phyloP scores from a whole-genome alignment of 805 yeast species.

The Ogataea nonfermentans region DNA sequence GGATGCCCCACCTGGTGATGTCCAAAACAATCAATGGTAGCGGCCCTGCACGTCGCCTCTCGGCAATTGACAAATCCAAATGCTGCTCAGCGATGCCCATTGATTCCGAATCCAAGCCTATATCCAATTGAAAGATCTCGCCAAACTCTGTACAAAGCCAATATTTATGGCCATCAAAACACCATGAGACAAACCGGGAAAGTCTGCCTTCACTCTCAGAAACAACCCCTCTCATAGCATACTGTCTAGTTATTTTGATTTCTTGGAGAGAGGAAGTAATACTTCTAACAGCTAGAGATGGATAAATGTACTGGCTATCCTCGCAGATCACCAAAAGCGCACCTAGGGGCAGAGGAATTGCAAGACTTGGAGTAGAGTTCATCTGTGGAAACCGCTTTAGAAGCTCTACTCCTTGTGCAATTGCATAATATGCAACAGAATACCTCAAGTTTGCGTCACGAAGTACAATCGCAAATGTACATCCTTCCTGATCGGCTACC shows the following conservation, averaged over 20 bases:
- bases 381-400: conserved; percentile 14
- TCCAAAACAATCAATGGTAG: conserved; percentile 6
- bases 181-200: conserved; percentile 10
- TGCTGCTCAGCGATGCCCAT: conserved; percentile 5
- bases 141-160: conserved; percentile 12
- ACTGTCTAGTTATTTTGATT: conserved; percentile 7
- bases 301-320: conserved; percentile 18
- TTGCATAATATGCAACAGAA: conserved; percentile 15
- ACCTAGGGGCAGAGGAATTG: conserved; percentile 17
- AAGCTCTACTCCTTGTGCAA: conserved; percentile 7
- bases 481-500: conserved; percentile 7
- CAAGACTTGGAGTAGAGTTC: conserved; percentile 16
- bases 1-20: conserved; percentile 11
- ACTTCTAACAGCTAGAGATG: conserved; percentile 12
- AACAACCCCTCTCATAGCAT: conserved; percentile 5
- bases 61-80: conserved; percentile 15
- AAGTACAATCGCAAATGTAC: conserved; percentile 16
- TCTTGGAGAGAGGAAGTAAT: conserved; percentile 2
- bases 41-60: conserved; percentile 2
- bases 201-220: conserved; percentile 16
- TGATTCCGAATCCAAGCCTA: conserved; percentile 2
- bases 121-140: conserved; percentile 5
- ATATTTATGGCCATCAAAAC: conserved; percentile 1
- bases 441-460: conserved; percentile 21
- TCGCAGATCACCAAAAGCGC: conserved; percentile 20